phyloP scores from a whole-genome alignment of 106 monocot genomes.

The Posidonia australis region DNA sequence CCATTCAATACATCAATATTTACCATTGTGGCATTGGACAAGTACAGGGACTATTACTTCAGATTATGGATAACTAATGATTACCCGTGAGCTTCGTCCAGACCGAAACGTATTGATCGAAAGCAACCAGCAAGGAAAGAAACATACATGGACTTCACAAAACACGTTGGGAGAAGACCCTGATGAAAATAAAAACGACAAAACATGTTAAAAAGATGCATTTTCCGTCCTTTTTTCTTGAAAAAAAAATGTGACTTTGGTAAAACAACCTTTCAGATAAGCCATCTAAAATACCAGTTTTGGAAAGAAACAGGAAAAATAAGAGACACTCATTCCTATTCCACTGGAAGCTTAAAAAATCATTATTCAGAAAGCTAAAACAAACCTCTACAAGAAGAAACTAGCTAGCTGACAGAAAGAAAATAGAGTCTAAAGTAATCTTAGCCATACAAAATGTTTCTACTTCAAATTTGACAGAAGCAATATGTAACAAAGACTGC shows the following conservation, averaged over 20 bases:
- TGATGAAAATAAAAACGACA: constrained; percentile 14
- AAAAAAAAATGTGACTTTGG: not conserved
- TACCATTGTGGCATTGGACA: not conserved
- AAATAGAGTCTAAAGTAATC: too few relatives aligned
- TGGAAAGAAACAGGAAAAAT: not conserved
- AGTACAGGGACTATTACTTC: too few relatives aligned
- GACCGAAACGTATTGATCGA: constrained; percentile 87
- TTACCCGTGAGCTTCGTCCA: constrained; percentile 96
- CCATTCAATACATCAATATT: not conserved
- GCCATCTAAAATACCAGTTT: too few relatives aligned
- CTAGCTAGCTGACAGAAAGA: too few relatives aligned
- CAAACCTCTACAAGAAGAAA: too few relatives aligned
- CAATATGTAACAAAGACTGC: too few relatives aligned
- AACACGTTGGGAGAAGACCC: constrained; percentile 50
- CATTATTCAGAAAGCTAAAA: too few relatives aligned
- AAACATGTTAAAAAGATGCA: not conserved
- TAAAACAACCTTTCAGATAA: too few relatives aligned
- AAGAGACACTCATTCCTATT: not conserved
- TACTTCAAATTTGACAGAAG: too few relatives aligned
- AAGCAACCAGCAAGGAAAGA: constrained; percentile 95
- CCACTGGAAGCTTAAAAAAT: not conserved
- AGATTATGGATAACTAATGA: not conserved
- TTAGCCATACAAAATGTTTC: too few relatives aligned
- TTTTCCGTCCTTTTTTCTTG: not conserved
- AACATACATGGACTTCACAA: constrained; percentile 83